A percentile compares a stretch with the other conserved stretches of the same genome.
Conservation (phyloP, 1,139 yeast species). For the Pichia sp. region DNA sequence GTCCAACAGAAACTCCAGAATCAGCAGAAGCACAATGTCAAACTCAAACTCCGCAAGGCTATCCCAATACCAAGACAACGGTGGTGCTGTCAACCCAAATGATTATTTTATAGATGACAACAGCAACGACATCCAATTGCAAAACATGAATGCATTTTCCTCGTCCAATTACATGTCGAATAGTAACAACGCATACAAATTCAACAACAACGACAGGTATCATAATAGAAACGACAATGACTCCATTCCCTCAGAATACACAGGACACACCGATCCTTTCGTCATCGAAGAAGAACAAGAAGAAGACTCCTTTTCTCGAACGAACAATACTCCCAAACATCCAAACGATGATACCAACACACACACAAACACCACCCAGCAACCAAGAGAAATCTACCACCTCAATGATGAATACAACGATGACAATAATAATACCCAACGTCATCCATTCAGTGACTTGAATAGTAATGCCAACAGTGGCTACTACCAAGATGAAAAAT, state of each 20-base stretch:
- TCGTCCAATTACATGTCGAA: neutral
- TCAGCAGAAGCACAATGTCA: conserved; percentile 1
- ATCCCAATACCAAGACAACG: conserved; percentile 4
- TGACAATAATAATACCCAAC: too few relatives aligned
- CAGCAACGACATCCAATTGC: conserved; percentile 14
- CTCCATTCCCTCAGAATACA: neutral
- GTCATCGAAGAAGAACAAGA: neutral
- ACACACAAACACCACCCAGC: neutral
- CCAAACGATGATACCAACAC: too few relatives aligned
- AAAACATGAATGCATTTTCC: conserved; percentile 4
- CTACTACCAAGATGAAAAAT: conserved; percentile 8
- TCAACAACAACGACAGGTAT: neutral
- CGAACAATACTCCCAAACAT: too few relatives aligned
- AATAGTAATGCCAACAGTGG: too few relatives aligned
- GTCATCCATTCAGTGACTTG: too few relatives aligned
- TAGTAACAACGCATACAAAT: neutral
- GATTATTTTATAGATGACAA: conserved; percentile 1
- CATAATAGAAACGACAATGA: neutral
- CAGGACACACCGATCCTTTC: neutral
- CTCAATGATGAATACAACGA: conserved; percentile 42
- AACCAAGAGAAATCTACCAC: conserved; percentile 40
- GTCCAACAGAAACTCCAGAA: conserved; percentile 9
- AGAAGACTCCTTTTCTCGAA: too few relatives aligned
- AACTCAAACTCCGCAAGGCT: conserved; percentile 10
- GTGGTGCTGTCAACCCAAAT: neutral